Conservation (phyloP, 1,284 basidiomycete genomes). For the Peniophora sp. region DNA sequence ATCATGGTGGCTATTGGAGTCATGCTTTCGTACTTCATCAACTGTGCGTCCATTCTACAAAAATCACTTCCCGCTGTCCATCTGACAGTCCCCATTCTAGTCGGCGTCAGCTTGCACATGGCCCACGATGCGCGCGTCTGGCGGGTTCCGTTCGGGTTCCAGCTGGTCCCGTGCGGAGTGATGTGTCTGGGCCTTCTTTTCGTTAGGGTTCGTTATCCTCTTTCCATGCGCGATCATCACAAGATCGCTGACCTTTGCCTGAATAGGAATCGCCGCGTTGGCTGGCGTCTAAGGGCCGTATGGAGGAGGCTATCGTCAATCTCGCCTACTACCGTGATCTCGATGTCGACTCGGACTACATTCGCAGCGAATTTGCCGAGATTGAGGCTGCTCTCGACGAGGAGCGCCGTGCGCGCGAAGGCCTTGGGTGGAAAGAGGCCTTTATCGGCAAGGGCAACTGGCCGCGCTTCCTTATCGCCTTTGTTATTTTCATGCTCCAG, state of each 20-base stretch:
- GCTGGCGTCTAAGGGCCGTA: conserved; percentile 26
- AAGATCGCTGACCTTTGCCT: not conserved
- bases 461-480: conserved; percentile 61
- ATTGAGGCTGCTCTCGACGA: conserved; percentile 64
- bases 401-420: conserved; percentile 48
- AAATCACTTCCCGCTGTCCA: not conserved
- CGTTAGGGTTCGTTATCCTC: conserved; percentile 35
- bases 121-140: conserved; percentile 43
- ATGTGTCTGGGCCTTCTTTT: conserved; percentile 70
- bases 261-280: conserved; percentile 27
- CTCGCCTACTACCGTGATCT: conserved; percentile 53
- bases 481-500: conserved; percentile 53
- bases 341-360: conserved; percentile 32
- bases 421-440: conserved; percentile 55
- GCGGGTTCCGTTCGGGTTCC: conserved; percentile 70
- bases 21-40: conserved; percentile 75
- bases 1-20: conserved; percentile 73
- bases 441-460: conserved; percentile 73
- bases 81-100: conserved; percentile 23
- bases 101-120: conserved; percentile 53
- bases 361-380: conserved; percentile 49
- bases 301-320: conserved; percentile 24
- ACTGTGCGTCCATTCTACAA: conserved; percentile 33
- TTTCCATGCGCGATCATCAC: not conserved
- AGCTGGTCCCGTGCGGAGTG: conserved; percentile 72